Percentiles rank a stretch among this genome's conserved stretches.
phyloP scores from a whole-genome alignment of 2,329 filamentous ascomycete genomes.

The Aspergillus pseudotamarii region DNA sequence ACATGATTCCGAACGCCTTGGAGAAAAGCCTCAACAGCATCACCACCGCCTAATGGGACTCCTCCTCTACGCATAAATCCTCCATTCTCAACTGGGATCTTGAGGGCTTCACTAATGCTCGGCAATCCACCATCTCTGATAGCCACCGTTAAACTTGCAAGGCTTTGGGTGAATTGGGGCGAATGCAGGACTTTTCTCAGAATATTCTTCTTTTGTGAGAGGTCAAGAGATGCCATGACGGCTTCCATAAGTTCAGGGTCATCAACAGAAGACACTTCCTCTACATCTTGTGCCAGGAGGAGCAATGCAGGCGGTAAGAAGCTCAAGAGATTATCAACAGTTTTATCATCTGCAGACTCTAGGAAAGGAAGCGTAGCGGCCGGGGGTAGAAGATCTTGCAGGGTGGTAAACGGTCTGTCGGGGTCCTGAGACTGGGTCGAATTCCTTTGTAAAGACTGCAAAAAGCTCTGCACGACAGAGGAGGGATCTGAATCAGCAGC shows the following conservation, averaged over 20 bases:
- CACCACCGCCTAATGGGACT: conserved; percentile 82
- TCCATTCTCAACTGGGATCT: conserved; percentile 79
- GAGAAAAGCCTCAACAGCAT: conserved; percentile 89
- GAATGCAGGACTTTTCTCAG: conserved; percentile 81
- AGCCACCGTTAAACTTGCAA: conserved; percentile 82
- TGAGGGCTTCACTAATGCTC: conserved; percentile 83
- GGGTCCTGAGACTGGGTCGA: conserved; percentile 51
- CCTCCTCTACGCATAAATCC: conserved; percentile 76
- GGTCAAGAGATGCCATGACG: conserved; percentile 71
- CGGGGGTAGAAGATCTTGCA: conserved; percentile 81
- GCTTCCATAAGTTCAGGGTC: conserved; percentile 69
- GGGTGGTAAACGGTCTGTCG: conserved; percentile 74
- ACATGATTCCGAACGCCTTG: conserved; percentile 83
- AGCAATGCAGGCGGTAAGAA: conserved; percentile 80
- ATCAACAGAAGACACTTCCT: conserved; percentile 64
- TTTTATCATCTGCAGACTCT: conserved; percentile 64
- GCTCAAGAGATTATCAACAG: conserved; percentile 73
- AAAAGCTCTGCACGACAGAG: conserved; percentile 81
- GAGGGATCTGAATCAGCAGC: conserved; percentile 69
- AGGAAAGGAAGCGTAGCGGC: conserved; percentile 77
- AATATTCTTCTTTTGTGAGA: conserved; percentile 77
- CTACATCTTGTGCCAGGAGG: conserved; percentile 70
- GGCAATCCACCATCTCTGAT: conserved; percentile 88
- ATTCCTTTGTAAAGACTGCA: conserved; percentile 74
- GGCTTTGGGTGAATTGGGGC: conserved; percentile 86